A percentile compares a stretch with the other conserved stretches of the same genome.
Evolutionary conservation across 306 rosid species (phyloP).

Genomic region (Crotalaria pallida): DNA sequence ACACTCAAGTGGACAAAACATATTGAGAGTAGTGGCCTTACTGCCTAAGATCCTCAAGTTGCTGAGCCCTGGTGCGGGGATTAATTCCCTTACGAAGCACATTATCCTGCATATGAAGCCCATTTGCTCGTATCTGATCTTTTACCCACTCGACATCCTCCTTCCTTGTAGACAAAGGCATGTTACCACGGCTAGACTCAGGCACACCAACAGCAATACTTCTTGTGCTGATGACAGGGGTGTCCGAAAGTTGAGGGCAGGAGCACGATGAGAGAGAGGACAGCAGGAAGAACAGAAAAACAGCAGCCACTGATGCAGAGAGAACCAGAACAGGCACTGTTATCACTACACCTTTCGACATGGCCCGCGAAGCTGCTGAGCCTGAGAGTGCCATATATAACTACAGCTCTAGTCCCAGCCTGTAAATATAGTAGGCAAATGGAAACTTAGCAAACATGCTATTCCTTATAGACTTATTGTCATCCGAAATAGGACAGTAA

Average conservation of each 20-base stretch:
- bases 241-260: constrained; percentile 40
- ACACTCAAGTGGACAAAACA: not conserved
- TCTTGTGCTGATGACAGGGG: not conserved
- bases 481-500: not conserved
- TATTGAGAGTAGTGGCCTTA: constrained; percentile 25
- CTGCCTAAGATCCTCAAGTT: constrained; percentile 78
- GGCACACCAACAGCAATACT: not conserved
- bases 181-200: not conserved
- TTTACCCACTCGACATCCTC: constrained; percentile 86
- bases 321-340: constrained; percentile 67
- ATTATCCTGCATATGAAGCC: constrained; percentile 80
- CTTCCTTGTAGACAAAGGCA: constrained; percentile 29
- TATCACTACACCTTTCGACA: constrained; percentile 59
- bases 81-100: constrained; percentile 90
- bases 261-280: constrained; percentile 76
- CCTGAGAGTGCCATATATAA: constrained; percentile 40
- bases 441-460: not conserved
- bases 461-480: not conserved
- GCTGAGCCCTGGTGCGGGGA: constrained; percentile 77
- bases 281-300: constrained; percentile 59
- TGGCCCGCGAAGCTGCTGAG: constrained; percentile 48
- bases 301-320: constrained; percentile 46
- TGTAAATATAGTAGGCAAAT: constrained; percentile 4
- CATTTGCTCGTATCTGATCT: constrained; percentile 70
- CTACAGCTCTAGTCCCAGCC: not conserved